Evolutionary conservation across 352 stramenopile genomes (phyloP).

Genomic region (Halophytophthora polymorphica): DNA sequence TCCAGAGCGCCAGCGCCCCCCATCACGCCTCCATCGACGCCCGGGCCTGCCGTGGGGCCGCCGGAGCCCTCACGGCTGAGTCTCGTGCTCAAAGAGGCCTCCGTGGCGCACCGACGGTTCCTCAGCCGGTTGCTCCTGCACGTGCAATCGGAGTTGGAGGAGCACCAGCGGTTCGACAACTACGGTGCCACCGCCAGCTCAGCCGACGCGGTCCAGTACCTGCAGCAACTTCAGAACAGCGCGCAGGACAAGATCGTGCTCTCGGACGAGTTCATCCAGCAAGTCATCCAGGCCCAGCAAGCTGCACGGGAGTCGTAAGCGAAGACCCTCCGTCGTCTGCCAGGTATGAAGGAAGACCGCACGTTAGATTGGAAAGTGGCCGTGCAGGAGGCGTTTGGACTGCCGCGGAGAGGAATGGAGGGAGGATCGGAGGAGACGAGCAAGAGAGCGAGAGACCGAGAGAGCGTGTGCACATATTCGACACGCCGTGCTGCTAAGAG

Average conservation of each 20-base stretch:
- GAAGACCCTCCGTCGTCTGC: too few relatives aligned
- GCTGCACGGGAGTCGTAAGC: slow-evolving; percentile 70
- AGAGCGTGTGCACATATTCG: too few relatives aligned
- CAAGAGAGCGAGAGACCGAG: too few relatives aligned
- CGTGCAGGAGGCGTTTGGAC: slow-evolving; percentile 11
- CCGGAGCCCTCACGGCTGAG: slow-evolving; percentile 58
- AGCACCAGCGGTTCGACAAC: slow-evolving; percentile 77
- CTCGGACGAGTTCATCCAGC: slow-evolving; percentile 83
- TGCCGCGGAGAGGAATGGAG: neutral
- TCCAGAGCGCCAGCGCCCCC: slow-evolving; percentile 13
- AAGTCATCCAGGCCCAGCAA: slow-evolving; percentile 80
- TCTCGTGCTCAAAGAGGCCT: slow-evolving; percentile 55
- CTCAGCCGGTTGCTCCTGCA: slow-evolving; percentile 63
- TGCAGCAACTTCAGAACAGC: slow-evolving; percentile 84
- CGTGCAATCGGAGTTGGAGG: slow-evolving; percentile 64
- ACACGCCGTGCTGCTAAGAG: too few relatives aligned
- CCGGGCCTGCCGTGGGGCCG: slow-evolving; percentile 24
- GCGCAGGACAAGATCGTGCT: slow-evolving; percentile 87
- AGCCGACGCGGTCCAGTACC: slow-evolving; percentile 78
- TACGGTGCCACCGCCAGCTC: slow-evolving; percentile 73
- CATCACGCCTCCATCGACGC: slow-evolving; percentile 21
- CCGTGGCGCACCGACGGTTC: slow-evolving; percentile 68
- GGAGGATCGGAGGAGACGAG: neutral
- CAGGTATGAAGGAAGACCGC: too few relatives aligned
- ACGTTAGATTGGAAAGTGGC: slow-evolving; percentile 6